Conservation (phyloP, 495 filamentous ascomycete genomes). For the Podospora sp. region DNA sequence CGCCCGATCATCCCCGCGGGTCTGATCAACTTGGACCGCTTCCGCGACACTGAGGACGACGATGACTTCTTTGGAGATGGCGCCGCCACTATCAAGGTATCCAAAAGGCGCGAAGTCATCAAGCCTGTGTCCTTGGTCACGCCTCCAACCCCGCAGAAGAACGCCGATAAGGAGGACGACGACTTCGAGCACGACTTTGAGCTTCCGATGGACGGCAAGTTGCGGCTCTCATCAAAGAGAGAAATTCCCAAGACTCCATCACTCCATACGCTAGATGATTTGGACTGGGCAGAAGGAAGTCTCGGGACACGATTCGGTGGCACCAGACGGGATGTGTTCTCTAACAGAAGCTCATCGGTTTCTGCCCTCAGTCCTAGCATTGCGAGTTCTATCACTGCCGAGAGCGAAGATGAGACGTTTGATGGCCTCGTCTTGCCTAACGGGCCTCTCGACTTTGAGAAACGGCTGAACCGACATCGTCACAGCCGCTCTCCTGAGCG, state of each 20-base stretch:
- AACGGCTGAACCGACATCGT: conserved; percentile 70
- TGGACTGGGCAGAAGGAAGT: conserved; percentile 93
- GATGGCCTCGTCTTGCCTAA: conserved; percentile 82
- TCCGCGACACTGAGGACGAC: conserved; percentile 62
- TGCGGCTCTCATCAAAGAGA: conserved; percentile 62
- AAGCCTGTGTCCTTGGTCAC: conserved; percentile 59
- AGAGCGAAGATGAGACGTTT: conserved; percentile 91
- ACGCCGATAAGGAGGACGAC: conserved; percentile 51
- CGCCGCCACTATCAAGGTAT: conserved; percentile 65
- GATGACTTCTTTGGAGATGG: conserved; percentile 65
- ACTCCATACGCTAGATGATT: conserved; percentile 67
- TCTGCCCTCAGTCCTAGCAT: conserved; percentile 90
- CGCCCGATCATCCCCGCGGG: conserved; percentile 34
- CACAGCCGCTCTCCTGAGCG: conserved; percentile 53
- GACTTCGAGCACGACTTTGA: conserved; percentile 81
- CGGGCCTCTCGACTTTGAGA: conserved; percentile 78
- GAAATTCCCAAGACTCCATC: conserved; percentile 60
- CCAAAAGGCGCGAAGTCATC: conserved; percentile 58
- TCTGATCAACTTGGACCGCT: conserved; percentile 58
- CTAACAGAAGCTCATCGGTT: conserved; percentile 79
- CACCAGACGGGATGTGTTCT: conserved; percentile 73
- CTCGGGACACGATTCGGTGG: conserved; percentile 86
- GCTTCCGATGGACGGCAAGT: conserved; percentile 60
- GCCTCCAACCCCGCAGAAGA: conserved; percentile 55
- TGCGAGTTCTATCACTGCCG: conserved; percentile 84